phyloP scores from a whole-genome alignment of 371 early-diverging fungal genomes.

The Mortierella sp. region DNA sequence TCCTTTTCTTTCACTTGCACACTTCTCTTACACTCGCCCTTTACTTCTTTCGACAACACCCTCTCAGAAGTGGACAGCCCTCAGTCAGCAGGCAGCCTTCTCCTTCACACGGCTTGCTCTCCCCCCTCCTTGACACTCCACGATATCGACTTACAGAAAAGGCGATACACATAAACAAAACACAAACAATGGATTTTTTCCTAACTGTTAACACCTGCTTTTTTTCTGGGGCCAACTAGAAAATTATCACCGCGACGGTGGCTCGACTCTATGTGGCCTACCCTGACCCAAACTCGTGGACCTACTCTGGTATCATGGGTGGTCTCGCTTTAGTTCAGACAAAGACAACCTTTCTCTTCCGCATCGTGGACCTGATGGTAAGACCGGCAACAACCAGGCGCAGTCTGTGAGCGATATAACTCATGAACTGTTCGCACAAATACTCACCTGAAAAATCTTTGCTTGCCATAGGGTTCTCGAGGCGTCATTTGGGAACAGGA shows the following conservation, averaged over 20 bases:
- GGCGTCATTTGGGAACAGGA: constrained; percentile 89
- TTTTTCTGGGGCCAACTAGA: constrained; percentile 59
- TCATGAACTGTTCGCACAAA: not conserved
- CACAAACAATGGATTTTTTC: not conserved
- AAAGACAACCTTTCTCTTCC: constrained; percentile 77
- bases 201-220: not conserved
- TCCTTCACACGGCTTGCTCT: not conserved
- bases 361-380: constrained; percentile 84
- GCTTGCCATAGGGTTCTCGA: constrained; percentile 55
- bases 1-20: not conserved
- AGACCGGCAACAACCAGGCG: constrained; percentile 5
- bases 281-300: constrained; percentile 78
- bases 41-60: not conserved
- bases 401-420: not conserved
- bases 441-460: no score
- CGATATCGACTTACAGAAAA: no score
- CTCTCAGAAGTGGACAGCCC: not conserved
- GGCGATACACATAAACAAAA: no score
- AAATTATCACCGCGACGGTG: constrained; percentile 86
- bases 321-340: constrained; percentile 82
- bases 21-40: not conserved
- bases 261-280: constrained; percentile 88
- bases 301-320: constrained; percentile 81
- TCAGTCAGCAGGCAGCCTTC: not conserved
- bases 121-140: no score